Evolutionary conservation across 345 rosid species (phyloP).

Genomic region (Heritiera fomes): DNA sequence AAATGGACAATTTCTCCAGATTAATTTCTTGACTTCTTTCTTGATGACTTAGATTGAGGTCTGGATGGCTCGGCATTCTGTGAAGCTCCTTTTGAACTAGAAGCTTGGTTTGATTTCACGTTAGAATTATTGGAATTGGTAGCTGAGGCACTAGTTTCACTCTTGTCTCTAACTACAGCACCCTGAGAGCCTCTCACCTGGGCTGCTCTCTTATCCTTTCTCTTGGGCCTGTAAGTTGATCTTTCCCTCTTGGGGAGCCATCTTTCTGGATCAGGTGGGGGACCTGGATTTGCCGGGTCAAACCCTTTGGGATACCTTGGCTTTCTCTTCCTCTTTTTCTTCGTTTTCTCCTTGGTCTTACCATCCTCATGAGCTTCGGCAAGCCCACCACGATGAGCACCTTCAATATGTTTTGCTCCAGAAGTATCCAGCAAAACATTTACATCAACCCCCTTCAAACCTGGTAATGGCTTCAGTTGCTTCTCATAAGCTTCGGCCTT

Average conservation of each 20-base stretch:
- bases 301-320: constrained; percentile 98
- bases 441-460: constrained; percentile 70
- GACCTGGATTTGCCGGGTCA: constrained; percentile 93
- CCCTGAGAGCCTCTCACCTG: constrained; percentile 96
- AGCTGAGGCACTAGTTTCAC: constrained; percentile 51
- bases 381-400: constrained; percentile 35
- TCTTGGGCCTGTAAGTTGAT: constrained; percentile 88
- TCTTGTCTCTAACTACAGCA: constrained; percentile 74
- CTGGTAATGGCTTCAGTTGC: constrained; percentile 72
- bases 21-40: constrained; percentile 87
- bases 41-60: constrained; percentile 79
- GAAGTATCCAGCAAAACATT: constrained; percentile 82
- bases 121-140: constrained; percentile 33
- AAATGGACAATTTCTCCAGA: background rate
- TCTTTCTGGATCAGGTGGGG: constrained; percentile 96
- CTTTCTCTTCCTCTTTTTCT: constrained; percentile 97
- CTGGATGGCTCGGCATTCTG: constrained; percentile 52
- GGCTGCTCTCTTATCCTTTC: constrained; percentile 95
- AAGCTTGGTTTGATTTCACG: constrained; percentile 44
- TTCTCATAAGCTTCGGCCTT: constrained; percentile 89
- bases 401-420: constrained; percentile 77
- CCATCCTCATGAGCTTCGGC: constrained; percentile 50
- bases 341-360: constrained; percentile 72
- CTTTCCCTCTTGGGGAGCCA: constrained; percentile 98
- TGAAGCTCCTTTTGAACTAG: constrained; percentile 47